Evolutionary conservation across 768 basidiomycete species (phyloP).

Genomic region (Kwoniella heveanensis): DNA sequence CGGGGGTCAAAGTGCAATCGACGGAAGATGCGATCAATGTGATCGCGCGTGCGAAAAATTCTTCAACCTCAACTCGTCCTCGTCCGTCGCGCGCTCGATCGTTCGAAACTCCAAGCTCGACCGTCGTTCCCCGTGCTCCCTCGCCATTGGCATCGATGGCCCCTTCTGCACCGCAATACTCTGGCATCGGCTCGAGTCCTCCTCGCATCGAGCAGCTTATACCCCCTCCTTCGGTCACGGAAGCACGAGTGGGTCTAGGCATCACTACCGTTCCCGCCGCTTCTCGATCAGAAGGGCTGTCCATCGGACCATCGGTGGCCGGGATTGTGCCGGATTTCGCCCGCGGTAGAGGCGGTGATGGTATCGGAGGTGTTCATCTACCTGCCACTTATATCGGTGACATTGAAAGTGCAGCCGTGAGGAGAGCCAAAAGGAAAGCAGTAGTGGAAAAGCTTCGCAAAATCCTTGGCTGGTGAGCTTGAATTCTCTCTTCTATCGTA

Average conservation of each 20-base stretch:
- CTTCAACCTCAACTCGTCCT: slow-evolving; percentile 1
- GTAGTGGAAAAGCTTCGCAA: slow-evolving; percentile 33
- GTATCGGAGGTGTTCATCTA: slow-evolving; percentile 28
- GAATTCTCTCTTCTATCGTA: too few species aligned
- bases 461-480: slow-evolving; percentile 48
- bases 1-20: background rate
- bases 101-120: slow-evolving; percentile 9
- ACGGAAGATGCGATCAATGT: slow-evolving; percentile 7
- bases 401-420: slow-evolving; percentile 11
- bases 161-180: background rate
- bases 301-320: background rate
- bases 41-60: slow-evolving; percentile 4
- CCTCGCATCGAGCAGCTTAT: slow-evolving; percentile 26
- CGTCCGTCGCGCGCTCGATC: slow-evolving; percentile 11
- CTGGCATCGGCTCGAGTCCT: slow-evolving; percentile 1
- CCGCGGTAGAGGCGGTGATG: slow-evolving; percentile 34
- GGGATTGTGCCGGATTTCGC: slow-evolving; percentile 40
- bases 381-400: slow-evolving; percentile 14
- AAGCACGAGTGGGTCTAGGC: slow-evolving; percentile 13
- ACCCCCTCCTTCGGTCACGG: slow-evolving; percentile 7
- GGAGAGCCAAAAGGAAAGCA: slow-evolving; percentile 17
- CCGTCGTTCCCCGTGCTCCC: background rate
- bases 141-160: background rate
- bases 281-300: too few species aligned
- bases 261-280: slow-evolving; percentile 6